These are phyloP conservation scores for Collybia sordida DNA, from an alignment of 768 basidiomycete species.

Conservation along the genomic window DNA sequence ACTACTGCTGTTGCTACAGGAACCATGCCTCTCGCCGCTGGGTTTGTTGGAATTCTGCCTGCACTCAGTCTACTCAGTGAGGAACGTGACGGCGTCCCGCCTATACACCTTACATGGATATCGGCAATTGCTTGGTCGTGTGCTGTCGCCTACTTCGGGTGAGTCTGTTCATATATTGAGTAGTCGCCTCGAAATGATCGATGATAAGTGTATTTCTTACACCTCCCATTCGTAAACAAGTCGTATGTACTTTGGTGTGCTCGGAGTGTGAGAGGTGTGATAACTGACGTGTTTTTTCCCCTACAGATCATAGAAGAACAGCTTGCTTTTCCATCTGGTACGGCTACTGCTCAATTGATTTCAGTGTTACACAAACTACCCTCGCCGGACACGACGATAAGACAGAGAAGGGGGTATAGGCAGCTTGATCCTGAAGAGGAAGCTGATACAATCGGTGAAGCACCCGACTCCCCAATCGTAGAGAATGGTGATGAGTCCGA, in stretches of 20 bases:
- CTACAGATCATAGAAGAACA: conserved; percentile 89
- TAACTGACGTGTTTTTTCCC: too few species aligned
- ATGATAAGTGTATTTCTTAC: conserved; percentile 84
- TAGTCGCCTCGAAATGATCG: neutral
- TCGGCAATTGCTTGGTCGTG: conserved; percentile 84
- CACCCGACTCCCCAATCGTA: conserved; percentile 8
- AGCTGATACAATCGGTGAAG: conserved; percentile 14
- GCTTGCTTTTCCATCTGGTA: conserved; percentile 91
- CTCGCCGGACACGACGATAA: conserved; percentile 58
- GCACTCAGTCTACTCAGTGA: conserved; percentile 79
- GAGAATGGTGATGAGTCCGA: conserved; percentile 26
- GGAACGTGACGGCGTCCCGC: conserved; percentile 71
- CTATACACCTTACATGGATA: conserved; percentile 73
- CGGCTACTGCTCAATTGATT: conserved; percentile 94
- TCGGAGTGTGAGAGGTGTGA: too few species aligned
- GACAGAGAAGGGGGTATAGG: conserved; percentile 58
- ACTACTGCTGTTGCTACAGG: conserved; percentile 97
- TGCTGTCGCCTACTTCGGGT: conserved; percentile 94
- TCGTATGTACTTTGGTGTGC: conserved; percentile 48
- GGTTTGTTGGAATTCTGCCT: conserved; percentile 91
- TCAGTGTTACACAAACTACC: conserved; percentile 83
- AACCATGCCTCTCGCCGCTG: conserved; percentile 81
- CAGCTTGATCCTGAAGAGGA: conserved; percentile 35
- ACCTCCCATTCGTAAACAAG: conserved; percentile 92
- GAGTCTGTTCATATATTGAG: conserved; percentile 2